Evolutionary conservation across 2,329 filamentous ascomycete genomes (phyloP).

Genomic region (Neonectria ditissima): DNA sequence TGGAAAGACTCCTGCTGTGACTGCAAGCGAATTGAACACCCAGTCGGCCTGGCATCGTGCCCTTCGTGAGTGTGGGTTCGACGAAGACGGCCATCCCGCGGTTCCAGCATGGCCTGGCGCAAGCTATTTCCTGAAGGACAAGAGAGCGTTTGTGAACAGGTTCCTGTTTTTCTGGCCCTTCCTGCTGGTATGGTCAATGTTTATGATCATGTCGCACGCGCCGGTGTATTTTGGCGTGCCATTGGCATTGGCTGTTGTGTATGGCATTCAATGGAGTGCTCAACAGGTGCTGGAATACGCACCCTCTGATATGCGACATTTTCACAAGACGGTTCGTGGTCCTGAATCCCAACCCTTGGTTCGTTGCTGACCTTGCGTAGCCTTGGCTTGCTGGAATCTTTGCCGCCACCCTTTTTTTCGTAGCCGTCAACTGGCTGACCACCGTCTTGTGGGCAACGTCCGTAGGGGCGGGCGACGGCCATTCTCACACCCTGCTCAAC

Average conservation of each 20-base stretch:
- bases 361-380: slow-evolving; percentile 54
- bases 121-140: slow-evolving; percentile 79
- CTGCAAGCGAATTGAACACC: slow-evolving; percentile 92
- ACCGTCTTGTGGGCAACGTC: slow-evolving; percentile 60
- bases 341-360: neutral
- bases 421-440: slow-evolving; percentile 80
- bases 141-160: slow-evolving; percentile 80
- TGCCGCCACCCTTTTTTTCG: slow-evolving; percentile 84
- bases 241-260: slow-evolving; percentile 72
- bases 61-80: slow-evolving; percentile 85
- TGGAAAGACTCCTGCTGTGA: slow-evolving; percentile 89
- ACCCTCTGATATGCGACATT: slow-evolving; percentile 86
- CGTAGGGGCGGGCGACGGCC: slow-evolving; percentile 31
- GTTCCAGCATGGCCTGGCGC: slow-evolving; percentile 78
- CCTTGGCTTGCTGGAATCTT: slow-evolving; percentile 96
- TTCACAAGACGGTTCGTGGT: slow-evolving; percentile 83
- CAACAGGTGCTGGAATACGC: slow-evolving; percentile 84
- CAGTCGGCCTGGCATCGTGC: slow-evolving; percentile 84
- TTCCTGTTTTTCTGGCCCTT: slow-evolving; percentile 95
- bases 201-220: slow-evolving; percentile 79
- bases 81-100: slow-evolving; percentile 79
- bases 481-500: slow-evolving; percentile 77
- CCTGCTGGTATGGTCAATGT: slow-evolving; percentile 75
- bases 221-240: slow-evolving; percentile 83
- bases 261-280: slow-evolving; percentile 80